Evolutionary conservation across 257 asterid genomes (phyloP), one percentile per base, ranked within the genome.

Genomic region (Plantago elongata): DNA sequence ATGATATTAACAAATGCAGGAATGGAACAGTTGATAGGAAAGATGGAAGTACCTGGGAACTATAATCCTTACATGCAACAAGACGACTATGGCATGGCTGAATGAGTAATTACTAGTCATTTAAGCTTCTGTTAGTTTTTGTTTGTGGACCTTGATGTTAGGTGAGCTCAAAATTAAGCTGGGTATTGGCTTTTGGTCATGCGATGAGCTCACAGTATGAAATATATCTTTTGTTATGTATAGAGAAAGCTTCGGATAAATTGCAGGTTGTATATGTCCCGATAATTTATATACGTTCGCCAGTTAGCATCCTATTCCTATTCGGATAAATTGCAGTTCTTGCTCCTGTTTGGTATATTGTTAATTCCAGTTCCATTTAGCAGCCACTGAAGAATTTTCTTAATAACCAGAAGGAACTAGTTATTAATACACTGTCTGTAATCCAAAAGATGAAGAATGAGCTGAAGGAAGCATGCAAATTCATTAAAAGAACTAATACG

Each of bases 41-140:
- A 65, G 62, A 55, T 55, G 63, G 69, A 65, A 65, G 63, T 65
- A 34, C 63, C 69, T n/a, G 69, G 46, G 38, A 44, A 54, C 57
- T 65, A 65, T 56, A 55, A 56, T 65, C 61, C 69, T 45, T 65
- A 65, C n/a, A 48, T 54, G 18, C 69, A 30, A 65, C 63, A 37
- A 45, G 69, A 65, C n/a, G 69, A 54, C 63, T 65, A 51, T 29
- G 37, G 57, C 56, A 54, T 54, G 63, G 52, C 63, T 45, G 63
- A 43, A 38, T 65, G 54, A 65, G 34, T 13, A 14, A 22, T 11
- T 13, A 11, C n/a, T 10, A 9, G 8, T 34, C 40, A 34, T 6
- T 34, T 34, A 34, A 52, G 9, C 30, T 52, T 22, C 58, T 22
- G 1, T 52, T 16, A 9, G 5, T 14, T 10, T 17, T n/a, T 52